Evolutionary conservation across 2,329 filamentous ascomycete species (phyloP), one percentile per base, ranked within the genome.

Genomic region (Didymosphaeria variabile): DNA sequence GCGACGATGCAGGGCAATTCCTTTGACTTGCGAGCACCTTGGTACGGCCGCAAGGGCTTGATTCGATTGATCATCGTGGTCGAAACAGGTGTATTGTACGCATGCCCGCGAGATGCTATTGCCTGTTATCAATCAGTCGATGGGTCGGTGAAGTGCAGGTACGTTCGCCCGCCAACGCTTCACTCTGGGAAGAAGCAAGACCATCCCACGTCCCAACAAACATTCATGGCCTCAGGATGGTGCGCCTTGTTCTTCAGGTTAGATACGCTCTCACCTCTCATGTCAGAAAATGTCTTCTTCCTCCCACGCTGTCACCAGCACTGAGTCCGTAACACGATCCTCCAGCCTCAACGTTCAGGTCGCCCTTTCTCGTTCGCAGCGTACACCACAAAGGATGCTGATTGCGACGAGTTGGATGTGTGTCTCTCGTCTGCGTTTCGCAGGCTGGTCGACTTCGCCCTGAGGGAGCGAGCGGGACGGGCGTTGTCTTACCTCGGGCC

Each of bases 361-460:
- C 40, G 29, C 19, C 23, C 32, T 26, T 4, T n/a, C 13, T 10
- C 2, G 7, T n/a, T 12, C 23, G 29, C 13, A 10, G 13, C 13
- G 10, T 17, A 15, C 7, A n/a, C 4, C 19, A 38, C 47, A n/a
- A 26, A 45, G 42, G 31, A 36, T 26, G 53, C 17, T n/a, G 53
- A 2, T 47, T n/a, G 4, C 17, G 9, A 34, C 29, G 26, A 47
- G 23, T 36, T 47, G 13, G 15, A 47, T 44, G 8, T 0, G 32
- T 57, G 38, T 34, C 32, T 51, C 46, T 57, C 29, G 46, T 44
- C 46, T n/a, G 44, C 45, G 55, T 57, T 57, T 50, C 55, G 55
- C 23, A 42, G 3, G 19, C 53, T n/a, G 17, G 45, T 50, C 55
- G 12, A n/a, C 9, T 13, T 50, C 19, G 44, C 21, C 44, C 26